Percentiles rank a stretch among this genome's conserved stretches.
Evolutionary conservation across 2,329 filamentous ascomycete genomes (phyloP).

Genomic region (Rhynchosporium graminicola): DNA sequence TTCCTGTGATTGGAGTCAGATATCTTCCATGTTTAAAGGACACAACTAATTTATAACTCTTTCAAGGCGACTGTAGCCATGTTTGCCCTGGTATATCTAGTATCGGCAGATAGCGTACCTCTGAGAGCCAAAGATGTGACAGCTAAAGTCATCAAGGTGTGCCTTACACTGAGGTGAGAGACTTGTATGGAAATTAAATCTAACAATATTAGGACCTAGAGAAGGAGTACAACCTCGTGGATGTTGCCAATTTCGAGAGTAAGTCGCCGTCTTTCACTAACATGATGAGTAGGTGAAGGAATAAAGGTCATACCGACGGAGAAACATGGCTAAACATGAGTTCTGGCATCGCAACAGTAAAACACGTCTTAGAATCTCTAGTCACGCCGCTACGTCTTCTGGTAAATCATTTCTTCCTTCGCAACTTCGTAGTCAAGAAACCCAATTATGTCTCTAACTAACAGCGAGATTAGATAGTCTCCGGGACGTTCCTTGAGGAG

Average conservation of each 20-base stretch:
- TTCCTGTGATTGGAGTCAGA: too few relatives aligned
- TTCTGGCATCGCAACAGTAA: constrained; percentile 18
- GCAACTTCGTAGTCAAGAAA: background rate
- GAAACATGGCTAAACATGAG: background rate
- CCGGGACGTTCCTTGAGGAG: constrained; percentile 22
- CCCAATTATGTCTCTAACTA: background rate
- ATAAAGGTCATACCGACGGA: background rate
- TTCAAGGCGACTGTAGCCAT: background rate
- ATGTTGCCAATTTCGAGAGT: constrained; percentile 27
- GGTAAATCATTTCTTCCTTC: constrained; percentile 5
- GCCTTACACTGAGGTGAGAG: background rate
- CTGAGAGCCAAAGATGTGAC: constrained; percentile 1
- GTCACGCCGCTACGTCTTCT: constrained; percentile 18
- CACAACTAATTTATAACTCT: background rate
- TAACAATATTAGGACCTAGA: constrained; percentile 18
- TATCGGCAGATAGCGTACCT: background rate
- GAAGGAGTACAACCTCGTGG: constrained; percentile 20
- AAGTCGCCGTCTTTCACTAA: background rate
- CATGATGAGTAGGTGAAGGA: background rate
- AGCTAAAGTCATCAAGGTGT: constrained; percentile 9
- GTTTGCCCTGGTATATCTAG: background rate
- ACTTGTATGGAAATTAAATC: background rate
- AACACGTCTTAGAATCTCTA: constrained; percentile 21
- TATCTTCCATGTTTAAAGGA: background rate
- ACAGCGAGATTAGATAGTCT: constrained; percentile 15